Percentiles rank a stretch among this genome's conserved stretches.
Conservation (phyloP, 1,139 yeast species). For the Taphrina communis region DNA sequence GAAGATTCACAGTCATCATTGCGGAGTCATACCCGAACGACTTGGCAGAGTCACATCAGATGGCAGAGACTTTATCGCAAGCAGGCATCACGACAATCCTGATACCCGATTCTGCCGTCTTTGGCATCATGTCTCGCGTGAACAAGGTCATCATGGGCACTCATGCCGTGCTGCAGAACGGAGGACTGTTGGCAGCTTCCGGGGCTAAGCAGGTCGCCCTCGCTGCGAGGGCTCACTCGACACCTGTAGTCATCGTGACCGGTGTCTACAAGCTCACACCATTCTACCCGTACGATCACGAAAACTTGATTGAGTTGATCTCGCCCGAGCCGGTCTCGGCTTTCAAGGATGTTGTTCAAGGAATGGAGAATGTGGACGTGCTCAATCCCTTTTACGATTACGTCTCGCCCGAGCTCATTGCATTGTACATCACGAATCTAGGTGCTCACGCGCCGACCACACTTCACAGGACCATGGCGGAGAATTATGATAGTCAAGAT, state of each 20-base stretch:
- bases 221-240: constrained; percentile 91
- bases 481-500: constrained; percentile 63
- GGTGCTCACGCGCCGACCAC: constrained; percentile 98
- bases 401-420: constrained; percentile 91
- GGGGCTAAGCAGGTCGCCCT: constrained; percentile 95
- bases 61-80: constrained; percentile 78
- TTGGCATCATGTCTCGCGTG: constrained; percentile 96
- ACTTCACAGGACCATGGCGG: constrained; percentile 91
- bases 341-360: constrained; percentile 54
- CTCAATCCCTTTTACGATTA: constrained; percentile 92
- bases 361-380: constrained; percentile 70
- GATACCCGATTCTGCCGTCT: constrained; percentile 90
- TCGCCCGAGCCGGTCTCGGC: constrained; percentile 83
- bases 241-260: constrained; percentile 95
- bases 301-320: constrained; percentile 88
- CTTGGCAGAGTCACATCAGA: constrained; percentile 71
- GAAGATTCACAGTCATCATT: constrained; percentile 81
- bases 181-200: constrained; percentile 87
- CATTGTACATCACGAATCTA: constrained; percentile 88
- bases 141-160: constrained; percentile 96
- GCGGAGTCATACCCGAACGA: constrained; percentile 94
- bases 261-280: constrained; percentile 94
- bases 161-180: constrained; percentile 85
- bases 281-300: constrained; percentile 88
- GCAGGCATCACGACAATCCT: constrained; percentile 89